Conservation (phyloP, 2,329 filamentous ascomycete species). For the Ascochyta pisi region DNA sequence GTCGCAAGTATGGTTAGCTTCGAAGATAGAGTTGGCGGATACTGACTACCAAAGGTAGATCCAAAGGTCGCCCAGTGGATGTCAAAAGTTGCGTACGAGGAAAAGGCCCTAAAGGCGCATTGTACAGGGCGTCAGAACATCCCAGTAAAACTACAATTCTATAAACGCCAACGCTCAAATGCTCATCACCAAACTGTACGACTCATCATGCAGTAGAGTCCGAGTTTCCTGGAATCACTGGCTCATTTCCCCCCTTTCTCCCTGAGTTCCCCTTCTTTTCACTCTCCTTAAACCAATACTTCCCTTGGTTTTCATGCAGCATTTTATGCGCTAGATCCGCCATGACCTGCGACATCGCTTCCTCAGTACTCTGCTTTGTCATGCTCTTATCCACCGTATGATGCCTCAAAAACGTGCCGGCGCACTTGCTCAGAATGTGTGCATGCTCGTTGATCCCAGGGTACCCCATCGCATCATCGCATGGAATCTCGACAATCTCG, state of each 20-base stretch:
- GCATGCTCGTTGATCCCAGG: conserved; percentile 26
- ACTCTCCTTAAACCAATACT: conserved; percentile 19
- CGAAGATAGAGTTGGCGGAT: no score
- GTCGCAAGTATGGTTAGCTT: no score
- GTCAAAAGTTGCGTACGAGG: no score
- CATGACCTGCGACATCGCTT: conserved; percentile 23
- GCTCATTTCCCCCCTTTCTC: background rate
- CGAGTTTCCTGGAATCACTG: background rate
- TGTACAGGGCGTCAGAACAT: no score
- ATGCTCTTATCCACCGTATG: conserved; percentile 32
- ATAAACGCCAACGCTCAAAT: background rate
- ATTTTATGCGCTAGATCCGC: conserved; percentile 20
- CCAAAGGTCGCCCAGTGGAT: no score
- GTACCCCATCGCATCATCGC: conserved; percentile 45
- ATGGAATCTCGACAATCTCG: conserved; percentile 42
- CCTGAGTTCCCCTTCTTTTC: background rate
- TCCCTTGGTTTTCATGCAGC: conserved; percentile 15
- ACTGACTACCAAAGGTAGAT: no score
- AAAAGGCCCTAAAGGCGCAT: no score
- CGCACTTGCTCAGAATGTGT: conserved; percentile 28
- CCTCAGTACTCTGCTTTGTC: conserved; percentile 26
- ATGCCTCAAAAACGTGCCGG: conserved; percentile 37
- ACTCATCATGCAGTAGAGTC: no score
- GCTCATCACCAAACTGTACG: background rate
- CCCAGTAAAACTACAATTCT: background rate